Conservation (phyloP, 176 grass and related monocot genomes). For the Poa annua region DNA sequence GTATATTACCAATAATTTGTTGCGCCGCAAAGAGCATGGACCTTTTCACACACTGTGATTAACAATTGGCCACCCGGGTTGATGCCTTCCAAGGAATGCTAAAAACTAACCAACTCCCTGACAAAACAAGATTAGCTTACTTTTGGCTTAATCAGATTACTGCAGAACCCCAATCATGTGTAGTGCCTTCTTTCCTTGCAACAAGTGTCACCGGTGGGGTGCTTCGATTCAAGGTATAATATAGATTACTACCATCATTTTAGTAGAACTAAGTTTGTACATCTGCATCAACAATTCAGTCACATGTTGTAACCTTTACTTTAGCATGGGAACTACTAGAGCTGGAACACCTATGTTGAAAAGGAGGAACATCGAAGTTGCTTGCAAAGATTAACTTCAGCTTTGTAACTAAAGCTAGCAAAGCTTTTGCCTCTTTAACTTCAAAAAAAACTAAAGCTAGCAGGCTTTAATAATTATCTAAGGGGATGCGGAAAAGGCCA, state of each 20-base stretch:
- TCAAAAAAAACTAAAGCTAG: too few relatives aligned
- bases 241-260: background rate
- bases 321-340: constrained; percentile 35
- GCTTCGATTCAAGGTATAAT: constrained; percentile 43
- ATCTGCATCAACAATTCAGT: constrained; percentile 3
- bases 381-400: constrained; percentile 34
- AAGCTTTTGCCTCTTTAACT: too few relatives aligned
- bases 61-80: constrained; percentile 43
- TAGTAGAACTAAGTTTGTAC: background rate
- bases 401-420: constrained; percentile 46
- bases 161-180: constrained; percentile 37
- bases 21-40: constrained; percentile 32
- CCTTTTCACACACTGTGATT: constrained; percentile 36
- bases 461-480: constrained; percentile 24
- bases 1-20: constrained; percentile 13
- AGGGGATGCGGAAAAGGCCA: constrained; percentile 1
- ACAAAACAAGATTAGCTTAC: constrained; percentile 14
- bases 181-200: constrained; percentile 17
- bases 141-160: constrained; percentile 28
- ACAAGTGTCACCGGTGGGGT: constrained; percentile 31
- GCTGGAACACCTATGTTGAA: constrained; percentile 2
- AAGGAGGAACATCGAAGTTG: constrained; percentile 41
- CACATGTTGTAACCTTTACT: constrained; percentile 45
- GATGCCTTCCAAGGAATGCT: constrained; percentile 42
- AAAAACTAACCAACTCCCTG: constrained; percentile 27